Evolutionary conservation across 495 filamentous ascomycete genomes (phyloP).

Genomic region (Penicillium subrubescens): DNA sequence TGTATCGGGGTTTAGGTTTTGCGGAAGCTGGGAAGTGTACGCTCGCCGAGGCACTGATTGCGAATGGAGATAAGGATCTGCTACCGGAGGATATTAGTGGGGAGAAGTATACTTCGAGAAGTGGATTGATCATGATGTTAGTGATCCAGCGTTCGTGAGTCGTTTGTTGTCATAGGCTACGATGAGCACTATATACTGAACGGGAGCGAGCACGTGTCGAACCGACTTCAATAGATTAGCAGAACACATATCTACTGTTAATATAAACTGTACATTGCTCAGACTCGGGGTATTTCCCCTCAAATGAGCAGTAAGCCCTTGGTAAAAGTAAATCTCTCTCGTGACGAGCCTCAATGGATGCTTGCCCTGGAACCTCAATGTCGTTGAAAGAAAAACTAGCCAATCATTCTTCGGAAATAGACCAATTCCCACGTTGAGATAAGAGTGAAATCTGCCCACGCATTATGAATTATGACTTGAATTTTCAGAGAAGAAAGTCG

Average conservation of each 20-base stretch:
- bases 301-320: neutral
- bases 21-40: slow-evolving; percentile 29
- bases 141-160: neutral
- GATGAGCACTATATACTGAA: neutral
- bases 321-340: neutral
- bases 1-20: slow-evolving; percentile 39
- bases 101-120: slow-evolving; percentile 25
- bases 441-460: too few relatives aligned
- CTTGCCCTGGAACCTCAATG: too few relatives aligned
- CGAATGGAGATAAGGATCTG: slow-evolving; percentile 38
- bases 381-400: too few relatives aligned
- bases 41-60: slow-evolving; percentile 33
- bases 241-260: neutral
- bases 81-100: slow-evolving; percentile 29
- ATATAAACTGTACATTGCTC: neutral
- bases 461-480: too few relatives aligned
- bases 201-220: neutral
- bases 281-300: too few relatives aligned
- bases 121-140: slow-evolving; percentile 25
- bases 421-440: too few relatives aligned
- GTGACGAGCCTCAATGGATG: too few relatives aligned
- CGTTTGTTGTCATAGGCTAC: neutral
- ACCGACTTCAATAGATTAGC: neutral
- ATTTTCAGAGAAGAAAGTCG: neutral
- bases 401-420: too few relatives aligned